Conservation (phyloP, 345 rosid genomes). For the Anastatica hierochuntica region DNA sequence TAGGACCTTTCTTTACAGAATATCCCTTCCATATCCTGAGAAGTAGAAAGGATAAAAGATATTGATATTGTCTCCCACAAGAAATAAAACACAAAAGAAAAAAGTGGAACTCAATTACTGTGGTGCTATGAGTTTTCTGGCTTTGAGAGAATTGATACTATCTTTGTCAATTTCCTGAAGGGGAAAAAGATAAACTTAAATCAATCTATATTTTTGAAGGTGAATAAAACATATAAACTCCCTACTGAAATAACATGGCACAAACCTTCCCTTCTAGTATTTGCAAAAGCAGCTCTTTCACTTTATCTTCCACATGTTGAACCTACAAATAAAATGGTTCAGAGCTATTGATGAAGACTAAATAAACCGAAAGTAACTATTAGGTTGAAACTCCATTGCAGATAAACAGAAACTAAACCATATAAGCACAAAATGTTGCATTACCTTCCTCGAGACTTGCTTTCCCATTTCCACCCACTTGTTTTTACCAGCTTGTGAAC, state of each 20-base stretch:
- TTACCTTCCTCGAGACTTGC: slow-evolving; percentile 79
- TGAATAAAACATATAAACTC: no score
- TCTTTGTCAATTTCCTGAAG: slow-evolving; percentile 55
- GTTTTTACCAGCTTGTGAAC: slow-evolving; percentile 68
- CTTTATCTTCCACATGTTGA: slow-evolving; percentile 70
- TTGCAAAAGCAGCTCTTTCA: slow-evolving; percentile 48
- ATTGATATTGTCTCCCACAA: not conserved
- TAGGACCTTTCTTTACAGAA: slow-evolving; percentile 65
- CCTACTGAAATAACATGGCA: not conserved
- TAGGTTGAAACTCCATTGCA: not conserved
- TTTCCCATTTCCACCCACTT: slow-evolving; percentile 91
- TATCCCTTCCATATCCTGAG: slow-evolving; percentile 81
- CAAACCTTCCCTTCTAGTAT: slow-evolving; percentile 53
- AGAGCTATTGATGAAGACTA: not conserved
- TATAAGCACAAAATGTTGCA: not conserved
- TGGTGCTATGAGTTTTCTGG: slow-evolving; percentile 65
- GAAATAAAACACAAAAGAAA: not conserved
- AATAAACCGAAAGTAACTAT: not conserved
- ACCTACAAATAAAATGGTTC: slow-evolving; percentile 37
- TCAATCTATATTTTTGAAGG: no score
- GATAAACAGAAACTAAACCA: not conserved
- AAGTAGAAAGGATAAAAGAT: not conserved
- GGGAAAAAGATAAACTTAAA: not conserved
- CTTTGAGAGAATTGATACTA: slow-evolving; percentile 48
- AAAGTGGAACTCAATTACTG: slow-evolving; percentile 32